phyloP scores from a whole-genome alignment of 805 yeast species.

The Nakazawaea wickerhamii region DNA sequence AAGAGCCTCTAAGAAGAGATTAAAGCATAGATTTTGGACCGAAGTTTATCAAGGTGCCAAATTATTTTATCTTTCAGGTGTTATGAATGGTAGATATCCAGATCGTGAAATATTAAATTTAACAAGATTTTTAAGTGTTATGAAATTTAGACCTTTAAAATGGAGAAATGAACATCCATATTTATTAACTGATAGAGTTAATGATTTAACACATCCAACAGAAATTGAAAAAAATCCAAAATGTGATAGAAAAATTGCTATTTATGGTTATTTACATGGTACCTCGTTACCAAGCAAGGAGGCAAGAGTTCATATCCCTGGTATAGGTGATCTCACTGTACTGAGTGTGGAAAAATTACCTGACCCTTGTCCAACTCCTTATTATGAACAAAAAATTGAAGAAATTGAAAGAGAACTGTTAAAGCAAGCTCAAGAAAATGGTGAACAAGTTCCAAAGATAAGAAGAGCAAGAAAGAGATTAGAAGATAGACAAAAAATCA shows the following conservation, averaged over 20 bases:
- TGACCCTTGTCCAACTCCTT: slow-evolving; percentile 99
- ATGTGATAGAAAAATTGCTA: slow-evolving; percentile 81
- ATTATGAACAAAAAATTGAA: slow-evolving; percentile 77
- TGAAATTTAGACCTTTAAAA: slow-evolving; percentile 98
- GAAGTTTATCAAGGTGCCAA: slow-evolving; percentile 99
- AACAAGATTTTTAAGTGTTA: slow-evolving; percentile 88
- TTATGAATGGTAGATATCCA: slow-evolving; percentile 94
- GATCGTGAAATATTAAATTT: slow-evolving; percentile 92
- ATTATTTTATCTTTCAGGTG: slow-evolving; percentile 89
- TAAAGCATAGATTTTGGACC: slow-evolving; percentile 96
- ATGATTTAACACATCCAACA: slow-evolving; percentile 92
- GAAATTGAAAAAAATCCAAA: slow-evolving; percentile 72
- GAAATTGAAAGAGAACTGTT: slow-evolving; percentile 73
- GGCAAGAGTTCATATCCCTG: slow-evolving; percentile 88
- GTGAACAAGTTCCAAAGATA: slow-evolving; percentile 41
- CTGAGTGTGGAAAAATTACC: slow-evolving; percentile 82
- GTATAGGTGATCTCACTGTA: slow-evolving; percentile 85
- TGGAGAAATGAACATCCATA: slow-evolving; percentile 99
- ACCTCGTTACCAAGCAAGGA: slow-evolving; percentile 67
- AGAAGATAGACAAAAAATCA: slow-evolving; percentile 89
- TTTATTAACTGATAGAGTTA: slow-evolving; percentile 77
- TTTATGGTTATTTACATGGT: slow-evolving; percentile 94
- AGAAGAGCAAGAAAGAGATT: slow-evolving; percentile 70
- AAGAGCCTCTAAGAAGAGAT: slow-evolving; percentile 84
- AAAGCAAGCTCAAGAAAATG: slow-evolving; percentile 58